Evolutionary conservation across 208 protist species (phyloP), one percentile per base, ranked within the genome.

Genomic region (Trypanosoma melophagium): DNA sequence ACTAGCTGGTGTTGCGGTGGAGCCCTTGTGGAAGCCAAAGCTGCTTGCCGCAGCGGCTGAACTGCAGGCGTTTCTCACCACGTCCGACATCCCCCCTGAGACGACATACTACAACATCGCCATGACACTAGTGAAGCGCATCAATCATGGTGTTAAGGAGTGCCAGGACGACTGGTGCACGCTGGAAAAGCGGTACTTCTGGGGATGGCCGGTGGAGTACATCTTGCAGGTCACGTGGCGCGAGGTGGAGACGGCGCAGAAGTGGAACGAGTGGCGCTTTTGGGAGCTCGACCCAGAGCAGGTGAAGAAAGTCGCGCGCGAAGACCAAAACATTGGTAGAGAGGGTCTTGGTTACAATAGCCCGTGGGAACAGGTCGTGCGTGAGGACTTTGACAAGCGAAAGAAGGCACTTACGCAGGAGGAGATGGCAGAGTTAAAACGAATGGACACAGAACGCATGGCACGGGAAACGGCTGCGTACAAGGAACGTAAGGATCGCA

Each of bases 221-320:
- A 94, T 96, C 42, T 68, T 96, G 14, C 91, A 96, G 69, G 84
- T 96, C 47, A 96, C 90, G 16, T 96, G 90, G 88, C 79, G 90
- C 16, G 87, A 96, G 86, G 63, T 96, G 59, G 87, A 96, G 71
- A 96, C 90, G 59, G 91, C 91, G 47, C 91, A 96, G 69, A 94
- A 94, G 83, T 96, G 91, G 91, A 96, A 96, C 38, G 91, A 96
- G 76, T 96, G 87, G 88, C 87, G 87, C 51, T 90, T 96, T 68
- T 96, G 91, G 88, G 87, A 94, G 75, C 80, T 96, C 16, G 91
- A 96, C 69, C 91, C 91, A 28, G 91, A 96, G 79, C 91, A 96
- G 82, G 88, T 94, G 56, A 96, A 96, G 77, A 93, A 93, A 57
- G 84, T 94, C 2, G 87, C 84, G 47, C 83, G 88, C 47, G 91